Conservation (phyloP, 257 asterid genomes). For the Nicotiana obtusifolia region DNA sequence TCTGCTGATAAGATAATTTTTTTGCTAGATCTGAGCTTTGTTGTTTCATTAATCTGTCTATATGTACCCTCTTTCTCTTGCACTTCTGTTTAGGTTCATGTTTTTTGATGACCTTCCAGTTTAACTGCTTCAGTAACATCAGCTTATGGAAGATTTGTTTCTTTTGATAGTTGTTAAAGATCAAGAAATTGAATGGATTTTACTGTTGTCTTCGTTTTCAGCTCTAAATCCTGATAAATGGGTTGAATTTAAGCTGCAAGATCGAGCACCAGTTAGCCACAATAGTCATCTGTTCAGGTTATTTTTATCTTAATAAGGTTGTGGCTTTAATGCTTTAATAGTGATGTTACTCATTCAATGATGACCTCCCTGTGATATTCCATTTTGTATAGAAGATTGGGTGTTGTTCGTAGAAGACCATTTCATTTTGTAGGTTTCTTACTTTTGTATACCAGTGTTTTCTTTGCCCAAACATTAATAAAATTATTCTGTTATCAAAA, state of each 20-base stretch:
- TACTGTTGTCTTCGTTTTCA: slow-evolving; percentile 29
- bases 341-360: neutral
- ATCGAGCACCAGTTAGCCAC: slow-evolving; percentile 86
- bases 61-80: neutral
- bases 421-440: too few relatives aligned
- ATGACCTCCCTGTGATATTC: neutral
- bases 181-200: neutral
- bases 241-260: slow-evolving; percentile 87
- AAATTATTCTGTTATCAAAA: too few relatives aligned
- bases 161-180: neutral
- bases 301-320: slow-evolving; percentile 3
- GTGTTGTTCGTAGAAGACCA: too few relatives aligned
- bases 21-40: neutral
- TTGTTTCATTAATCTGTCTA: neutral
- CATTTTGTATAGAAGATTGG: too few relatives aligned
- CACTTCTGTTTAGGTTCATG: neutral
- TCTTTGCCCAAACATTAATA: too few relatives aligned
- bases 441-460: too few relatives aligned
- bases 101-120: neutral
- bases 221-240: slow-evolving; percentile 87
- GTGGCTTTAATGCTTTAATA: neutral
- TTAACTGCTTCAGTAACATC: neutral
- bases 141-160: neutral
- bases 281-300: slow-evolving; percentile 88
- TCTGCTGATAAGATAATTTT: neutral